Evolutionary conservation across 768 basidiomycete genomes (phyloP).

Genomic region (Lactarius akahatsu): DNA sequence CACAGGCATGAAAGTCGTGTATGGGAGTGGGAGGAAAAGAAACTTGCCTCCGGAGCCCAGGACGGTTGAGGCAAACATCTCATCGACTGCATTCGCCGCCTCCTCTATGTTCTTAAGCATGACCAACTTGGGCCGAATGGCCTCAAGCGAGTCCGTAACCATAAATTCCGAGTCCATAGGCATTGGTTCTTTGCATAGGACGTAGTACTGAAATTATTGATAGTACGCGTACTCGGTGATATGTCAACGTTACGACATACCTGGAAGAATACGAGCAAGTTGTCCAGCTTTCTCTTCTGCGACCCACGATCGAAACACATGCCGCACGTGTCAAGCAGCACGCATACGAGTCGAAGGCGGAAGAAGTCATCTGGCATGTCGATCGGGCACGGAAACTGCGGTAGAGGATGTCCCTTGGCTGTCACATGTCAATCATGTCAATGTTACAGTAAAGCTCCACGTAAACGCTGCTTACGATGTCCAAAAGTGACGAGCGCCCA

Average conservation of each 20-base stretch:
- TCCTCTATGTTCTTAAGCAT: slow-evolving; percentile 77
- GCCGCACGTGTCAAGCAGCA: slow-evolving; percentile 91
- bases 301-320: slow-evolving; percentile 97
- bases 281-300: slow-evolving; percentile 90
- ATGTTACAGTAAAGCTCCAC: slow-evolving; percentile 1
- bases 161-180: slow-evolving; percentile 99
- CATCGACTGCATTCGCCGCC: slow-evolving; percentile 85
- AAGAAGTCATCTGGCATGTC: slow-evolving; percentile 98
- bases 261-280: slow-evolving; percentile 92
- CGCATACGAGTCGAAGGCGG: slow-evolving; percentile 87
- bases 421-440: slow-evolving; percentile 9
- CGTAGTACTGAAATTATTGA: slow-evolving; percentile 59
- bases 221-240: slow-evolving; percentile 4
- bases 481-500: slow-evolving; percentile 97
- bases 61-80: slow-evolving; percentile 71
- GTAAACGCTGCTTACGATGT: slow-evolving; percentile 67
- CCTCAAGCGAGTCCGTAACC: slow-evolving; percentile 91
- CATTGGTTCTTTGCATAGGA: slow-evolving; percentile 83
- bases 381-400: slow-evolving; percentile 66
- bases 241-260: slow-evolving; percentile 40
- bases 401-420: slow-evolving; percentile 90
- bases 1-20: slow-evolving; percentile 27
- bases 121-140: slow-evolving; percentile 78
- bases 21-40: neutral
- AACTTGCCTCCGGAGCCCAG: slow-evolving; percentile 58